phyloP scores from a whole-genome alignment of 2,329 filamentous ascomycete genomes.

The Cladosporium halotolerans region DNA sequence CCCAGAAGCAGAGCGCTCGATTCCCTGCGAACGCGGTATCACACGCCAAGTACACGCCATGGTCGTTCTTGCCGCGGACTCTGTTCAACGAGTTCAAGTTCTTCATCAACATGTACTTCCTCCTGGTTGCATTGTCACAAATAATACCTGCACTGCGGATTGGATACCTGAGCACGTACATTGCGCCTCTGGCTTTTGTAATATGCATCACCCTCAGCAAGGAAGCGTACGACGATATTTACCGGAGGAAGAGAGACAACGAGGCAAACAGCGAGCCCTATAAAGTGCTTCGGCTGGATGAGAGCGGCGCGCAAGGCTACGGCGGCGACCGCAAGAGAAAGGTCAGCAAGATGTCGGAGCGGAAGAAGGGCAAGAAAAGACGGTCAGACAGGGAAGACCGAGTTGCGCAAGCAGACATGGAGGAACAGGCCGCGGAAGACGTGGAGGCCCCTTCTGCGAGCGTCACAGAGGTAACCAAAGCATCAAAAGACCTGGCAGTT shows the following conservation, averaged over 20 bases:
- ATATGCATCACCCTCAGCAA: conserved; percentile 89
- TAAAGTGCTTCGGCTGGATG: conserved; percentile 53
- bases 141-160: conserved; percentile 84
- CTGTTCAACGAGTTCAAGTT: conserved; percentile 99
- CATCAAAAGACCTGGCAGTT: conserved; percentile 82
- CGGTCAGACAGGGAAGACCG: conserved; percentile 26
- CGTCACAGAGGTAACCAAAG: conserved; percentile 62
- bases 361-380: conserved; percentile 28
- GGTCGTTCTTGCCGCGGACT: conserved; percentile 88
- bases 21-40: conserved; percentile 90
- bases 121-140: conserved; percentile 90
- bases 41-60: conserved; percentile 94
- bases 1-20: conserved; percentile 62
- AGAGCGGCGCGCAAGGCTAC: conserved; percentile 15
- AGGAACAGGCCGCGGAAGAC: conserved; percentile 51
- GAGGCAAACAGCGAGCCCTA: conserved; percentile 94
- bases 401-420: conserved; percentile 63
- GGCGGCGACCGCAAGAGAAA: conserved; percentile 25
- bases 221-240: conserved; percentile 91
- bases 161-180: conserved; percentile 89
- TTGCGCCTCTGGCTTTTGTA: conserved; percentile 87
- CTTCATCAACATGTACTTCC: conserved; percentile 99
- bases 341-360: conserved; percentile 25
- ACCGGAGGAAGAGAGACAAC: conserved; percentile 73
- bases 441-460: conserved; percentile 30